Evolutionary conservation across 495 filamentous ascomycete species (phyloP), one percentile per base, ranked within the genome.

Genomic region (Penicillium salamii): DNA sequence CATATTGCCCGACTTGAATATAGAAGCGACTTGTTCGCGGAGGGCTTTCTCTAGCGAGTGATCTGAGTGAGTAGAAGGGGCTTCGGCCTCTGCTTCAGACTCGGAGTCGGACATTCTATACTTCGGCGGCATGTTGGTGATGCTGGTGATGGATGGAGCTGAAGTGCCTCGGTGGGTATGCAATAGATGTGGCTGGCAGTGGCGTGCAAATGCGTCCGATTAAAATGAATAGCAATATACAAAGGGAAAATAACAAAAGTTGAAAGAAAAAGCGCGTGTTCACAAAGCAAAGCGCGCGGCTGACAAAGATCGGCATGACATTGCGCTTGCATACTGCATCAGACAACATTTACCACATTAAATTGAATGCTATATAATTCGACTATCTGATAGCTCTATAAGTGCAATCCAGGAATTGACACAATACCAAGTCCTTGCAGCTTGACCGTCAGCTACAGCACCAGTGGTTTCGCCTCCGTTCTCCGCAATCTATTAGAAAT

Each of bases 1-100:
- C 41, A 75, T 66, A 7, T 86, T 76, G 9, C 79, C 78, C 2
- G 71, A 55, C 42, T 77, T 68, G 66, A 82, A 87, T 14, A 85
- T 66, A 5, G 67, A 59, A 20, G 70, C 72, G 29, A 91, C 84
- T 2, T 75, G 75, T 36, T 81, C 67, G 43, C 79, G 81, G 37
- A 95, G 72, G 18, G 71, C 76, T 33, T 71, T 65, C 52, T 84
- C 79, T 7, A 84, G 54, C 4, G 53, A 35, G 26, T 59, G 46
- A 38, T 76, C 65, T 11, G 76, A 65, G 21, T 62, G 73, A 13
- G 48, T 29, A 3, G 46, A 20, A 6, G 50, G 31, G 2, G 26
- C 15, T 1, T 42, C 29, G 2, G 38, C 34, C 14, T 63, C 61
- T 7, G 50, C 29, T 18, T 66, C 67, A 5, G 67, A 58, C 38